Evolutionary conservation across 768 basidiomycete species (phyloP).

Genomic region (Peribolospora kevripleyi): DNA sequence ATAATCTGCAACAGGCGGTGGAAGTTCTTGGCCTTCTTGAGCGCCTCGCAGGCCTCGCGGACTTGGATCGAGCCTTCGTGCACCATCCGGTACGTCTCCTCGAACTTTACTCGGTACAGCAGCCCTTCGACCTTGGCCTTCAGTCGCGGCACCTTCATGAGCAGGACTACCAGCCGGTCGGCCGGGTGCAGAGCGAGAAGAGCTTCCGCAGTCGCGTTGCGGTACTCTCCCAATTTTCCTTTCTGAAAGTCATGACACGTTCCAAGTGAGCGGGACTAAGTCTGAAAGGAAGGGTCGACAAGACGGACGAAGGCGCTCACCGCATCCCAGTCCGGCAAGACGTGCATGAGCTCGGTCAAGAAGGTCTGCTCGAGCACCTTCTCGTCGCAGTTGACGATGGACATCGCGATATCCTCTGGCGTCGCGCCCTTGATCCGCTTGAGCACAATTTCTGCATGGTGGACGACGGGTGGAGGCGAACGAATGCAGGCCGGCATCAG

Average conservation of each 20-base stretch:
- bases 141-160: slow-evolving; percentile 80
- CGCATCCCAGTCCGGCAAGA: slow-evolving; percentile 78
- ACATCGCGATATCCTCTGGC: slow-evolving; percentile 62
- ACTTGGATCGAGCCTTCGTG: slow-evolving; percentile 54
- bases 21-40: slow-evolving; percentile 63
- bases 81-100: slow-evolving; percentile 32
- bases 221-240: slow-evolving; percentile 71
- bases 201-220: slow-evolving; percentile 63
- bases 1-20: slow-evolving; percentile 77
- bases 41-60: slow-evolving; percentile 49
- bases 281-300: background rate
- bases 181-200: slow-evolving; percentile 73
- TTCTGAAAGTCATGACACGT: slow-evolving; percentile 25
- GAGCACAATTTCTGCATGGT: slow-evolving; percentile 56
- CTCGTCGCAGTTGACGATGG: slow-evolving; percentile 66
- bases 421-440: slow-evolving; percentile 58
- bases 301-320: slow-evolving; percentile 20
- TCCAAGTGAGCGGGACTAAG: background rate
- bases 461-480: background rate
- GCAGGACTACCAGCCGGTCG: slow-evolving; percentile 86
- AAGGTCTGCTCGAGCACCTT: slow-evolving; percentile 70
- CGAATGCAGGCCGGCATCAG: too few species aligned
- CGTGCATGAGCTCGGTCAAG: slow-evolving; percentile 61
- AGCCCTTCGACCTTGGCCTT: slow-evolving; percentile 78
- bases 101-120: slow-evolving; percentile 72